A percentile compares a stretch with the other conserved stretches of the same genome.
Evolutionary conservation across 371 early-diverging fungal genomes (phyloP).

Genomic region (Saksenaea oblongispora): DNA sequence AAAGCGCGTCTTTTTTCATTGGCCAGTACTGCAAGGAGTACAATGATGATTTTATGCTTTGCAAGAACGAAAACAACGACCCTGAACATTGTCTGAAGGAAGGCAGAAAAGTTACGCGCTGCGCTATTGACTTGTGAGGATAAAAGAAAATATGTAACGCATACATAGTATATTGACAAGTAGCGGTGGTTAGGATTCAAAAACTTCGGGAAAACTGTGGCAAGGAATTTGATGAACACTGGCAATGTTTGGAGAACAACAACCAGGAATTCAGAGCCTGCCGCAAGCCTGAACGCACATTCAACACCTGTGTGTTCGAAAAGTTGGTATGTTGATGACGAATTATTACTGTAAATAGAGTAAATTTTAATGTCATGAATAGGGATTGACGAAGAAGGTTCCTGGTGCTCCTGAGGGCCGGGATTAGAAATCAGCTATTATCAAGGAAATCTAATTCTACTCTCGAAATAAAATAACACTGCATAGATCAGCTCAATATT

Average conservation of each 20-base stretch:
- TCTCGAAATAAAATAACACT: too few species aligned
- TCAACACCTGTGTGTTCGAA: conserved; percentile 91
- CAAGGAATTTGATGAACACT: conserved; percentile 86
- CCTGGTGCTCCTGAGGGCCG: conserved; percentile 73
- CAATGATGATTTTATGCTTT: conserved; percentile 95
- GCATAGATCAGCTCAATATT: too few species aligned
- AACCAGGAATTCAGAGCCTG: conserved; percentile 88
- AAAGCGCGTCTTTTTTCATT: conserved; percentile 91
- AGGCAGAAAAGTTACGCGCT: conserved; percentile 95
- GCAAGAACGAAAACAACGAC: conserved; percentile 89
- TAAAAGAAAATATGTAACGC: not conserved
- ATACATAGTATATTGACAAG: not conserved
- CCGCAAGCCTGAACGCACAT: conserved; percentile 77
- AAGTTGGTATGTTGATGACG: conserved; percentile 67
- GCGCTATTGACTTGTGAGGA: conserved; percentile 86
- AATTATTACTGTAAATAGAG: not conserved
- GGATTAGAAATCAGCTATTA: conserved; percentile 38
- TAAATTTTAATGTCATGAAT: conserved; percentile 5
- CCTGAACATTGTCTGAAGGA: conserved; percentile 91
- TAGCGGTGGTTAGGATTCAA: conserved; percentile 58
- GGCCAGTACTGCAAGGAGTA: conserved; percentile 89
- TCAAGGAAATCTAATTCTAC: too few species aligned
- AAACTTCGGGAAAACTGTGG: conserved; percentile 92
- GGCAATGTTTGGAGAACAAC: conserved; percentile 89
- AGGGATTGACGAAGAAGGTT: conserved; percentile 81